Evolutionary conservation across 495 filamentous ascomycete species (phyloP).

Genomic region (Letharia lupina): DNA sequence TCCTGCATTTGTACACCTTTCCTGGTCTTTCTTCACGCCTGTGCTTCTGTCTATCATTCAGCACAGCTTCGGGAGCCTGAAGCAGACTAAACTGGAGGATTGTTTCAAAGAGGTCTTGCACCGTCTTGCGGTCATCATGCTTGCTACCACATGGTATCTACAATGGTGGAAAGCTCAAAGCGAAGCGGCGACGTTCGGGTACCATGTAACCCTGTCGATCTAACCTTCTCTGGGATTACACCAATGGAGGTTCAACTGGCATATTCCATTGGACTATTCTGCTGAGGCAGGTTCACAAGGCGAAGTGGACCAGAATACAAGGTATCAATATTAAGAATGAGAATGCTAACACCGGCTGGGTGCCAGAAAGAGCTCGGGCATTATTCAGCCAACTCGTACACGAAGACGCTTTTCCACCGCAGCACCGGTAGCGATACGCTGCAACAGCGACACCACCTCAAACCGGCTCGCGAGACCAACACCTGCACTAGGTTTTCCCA

Average conservation of each 20-base stretch:
- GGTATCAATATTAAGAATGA: not conserved
- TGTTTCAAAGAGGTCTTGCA: not conserved
- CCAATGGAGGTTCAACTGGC: not conserved
- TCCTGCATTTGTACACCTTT: not conserved
- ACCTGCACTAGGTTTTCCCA: not conserved
- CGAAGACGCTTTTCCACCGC: not conserved
- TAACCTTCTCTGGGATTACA: not conserved
- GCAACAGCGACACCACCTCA: not conserved
- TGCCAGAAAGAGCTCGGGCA: not conserved
- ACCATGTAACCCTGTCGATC: not conserved
- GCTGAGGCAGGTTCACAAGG: not conserved
- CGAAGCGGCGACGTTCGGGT: not conserved
- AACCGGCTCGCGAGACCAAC: conserved; percentile 5
- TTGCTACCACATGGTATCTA: not conserved
- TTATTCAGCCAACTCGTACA: not conserved
- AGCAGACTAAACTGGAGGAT: not conserved
- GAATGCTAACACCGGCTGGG: not conserved
- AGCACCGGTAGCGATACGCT: not conserved
- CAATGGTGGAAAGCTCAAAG: not conserved
- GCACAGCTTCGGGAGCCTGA: not conserved
- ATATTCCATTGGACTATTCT: not conserved
- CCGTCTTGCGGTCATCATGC: not conserved
- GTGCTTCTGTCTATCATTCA: not conserved
- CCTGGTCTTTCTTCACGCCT: not conserved
- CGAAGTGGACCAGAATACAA: not conserved